Evolutionary conservation across 164 flowering plant species (phyloP), one percentile per base, ranked within the genome.

Genomic region (Macadamia tetraphylla): DNA sequence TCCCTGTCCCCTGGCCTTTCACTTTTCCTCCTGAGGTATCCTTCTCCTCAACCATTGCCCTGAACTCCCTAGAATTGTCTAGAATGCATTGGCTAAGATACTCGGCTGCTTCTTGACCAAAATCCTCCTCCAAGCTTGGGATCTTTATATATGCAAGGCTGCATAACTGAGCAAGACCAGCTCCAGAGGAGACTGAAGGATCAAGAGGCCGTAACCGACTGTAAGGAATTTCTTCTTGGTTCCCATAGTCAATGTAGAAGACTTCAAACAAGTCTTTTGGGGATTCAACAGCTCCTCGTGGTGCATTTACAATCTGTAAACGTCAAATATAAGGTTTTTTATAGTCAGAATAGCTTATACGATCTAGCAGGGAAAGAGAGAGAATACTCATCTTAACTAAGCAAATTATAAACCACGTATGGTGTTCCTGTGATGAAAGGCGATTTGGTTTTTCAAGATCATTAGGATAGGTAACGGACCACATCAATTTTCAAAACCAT

Each of bases 1-100:
- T 71, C n/a, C 99, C 98, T 68, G 94, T 92, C 72, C 98, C 98
- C 81, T 91, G 97, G 18, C 99, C 99, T 76, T 86, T 92, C 2
- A 80, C 84, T 78, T 91, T 92, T 51, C 99, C 99, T 57, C 92
- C 96, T 3, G 98, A 88, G 13, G 85, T 67, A 76, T 95, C 99
- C 71, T 82, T 82, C 29, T 91, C 98, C 69, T 91, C 99, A 43
- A 95, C 76, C 74, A 71, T 74, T 35, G 94, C 97, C 74, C 73
- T 81, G 55, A 95, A 82, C 77, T 88, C 90, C 64, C 76, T 85
- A 0, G 86, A 68, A 70, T 81, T 82, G 73, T 67, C 75, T 3
- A 92, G 71, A 0, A 84, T 80, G 73, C 68, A 75, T 58, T 81
- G 91, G 65, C 89, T 84, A 75, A 92, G 73, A 74, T 75, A 85